Evolutionary conservation across 441 rosid species (phyloP).

Genomic region (Geranium incanum): DNA sequence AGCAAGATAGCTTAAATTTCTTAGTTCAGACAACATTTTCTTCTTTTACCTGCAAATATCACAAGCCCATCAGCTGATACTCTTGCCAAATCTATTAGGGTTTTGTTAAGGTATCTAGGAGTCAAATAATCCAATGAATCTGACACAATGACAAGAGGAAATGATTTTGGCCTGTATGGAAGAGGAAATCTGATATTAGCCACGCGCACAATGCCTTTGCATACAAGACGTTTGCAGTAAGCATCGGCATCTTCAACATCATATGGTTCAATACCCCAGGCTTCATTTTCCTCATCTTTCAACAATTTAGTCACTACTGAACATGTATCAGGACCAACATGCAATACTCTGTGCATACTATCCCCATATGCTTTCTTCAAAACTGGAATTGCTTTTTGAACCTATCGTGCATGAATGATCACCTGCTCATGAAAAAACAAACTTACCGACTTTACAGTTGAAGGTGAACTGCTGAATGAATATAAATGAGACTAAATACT

Average conservation of each 20-base stretch:
- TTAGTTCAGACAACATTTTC: background rate
- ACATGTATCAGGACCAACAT: constrained; percentile 41
- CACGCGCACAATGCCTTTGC: constrained; percentile 33
- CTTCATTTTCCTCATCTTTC: constrained; percentile 35
- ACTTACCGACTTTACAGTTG: background rate
- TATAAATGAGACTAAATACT: background rate
- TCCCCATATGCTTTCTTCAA: constrained; percentile 38
- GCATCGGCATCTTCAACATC: constrained; percentile 37
- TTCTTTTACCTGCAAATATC: constrained; percentile 29
- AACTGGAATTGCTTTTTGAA: constrained; percentile 30
- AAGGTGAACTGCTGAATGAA: background rate
- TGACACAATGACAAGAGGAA: constrained; percentile 35
- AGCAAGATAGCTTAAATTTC: background rate
- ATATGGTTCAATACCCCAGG: constrained; percentile 46
- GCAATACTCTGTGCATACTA: constrained; percentile 34
- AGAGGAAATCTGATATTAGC: constrained; percentile 41
- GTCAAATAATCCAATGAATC: constrained; percentile 39
- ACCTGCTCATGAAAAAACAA: constrained; percentile 19
- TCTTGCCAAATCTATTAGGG: constrained; percentile 38
- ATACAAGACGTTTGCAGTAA: constrained; percentile 34
- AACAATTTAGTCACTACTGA: constrained; percentile 32
- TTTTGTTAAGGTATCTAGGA: constrained; percentile 40
- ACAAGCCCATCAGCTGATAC: constrained; percentile 34
- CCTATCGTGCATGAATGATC: constrained; percentile 32
- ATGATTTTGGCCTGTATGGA: constrained; percentile 38